These are phyloP conservation scores for Ustilago loliicola DNA, from an alignment of 1,284 basidiomycete species.

Conservation along the genomic window DNA sequence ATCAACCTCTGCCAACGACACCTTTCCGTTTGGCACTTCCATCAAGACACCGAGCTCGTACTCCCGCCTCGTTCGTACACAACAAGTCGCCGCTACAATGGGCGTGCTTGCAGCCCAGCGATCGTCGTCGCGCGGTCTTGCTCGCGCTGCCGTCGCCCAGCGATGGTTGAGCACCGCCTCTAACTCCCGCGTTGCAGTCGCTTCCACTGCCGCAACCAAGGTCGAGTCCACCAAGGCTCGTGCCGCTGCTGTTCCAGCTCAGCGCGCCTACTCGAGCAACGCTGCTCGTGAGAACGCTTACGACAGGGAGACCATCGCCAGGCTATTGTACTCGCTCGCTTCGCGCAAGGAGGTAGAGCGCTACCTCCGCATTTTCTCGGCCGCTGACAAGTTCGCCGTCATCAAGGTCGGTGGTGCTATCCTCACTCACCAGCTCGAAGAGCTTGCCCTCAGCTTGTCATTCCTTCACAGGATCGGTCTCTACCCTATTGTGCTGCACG, in stretches of 20 bases:
- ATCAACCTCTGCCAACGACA: slow-evolving; percentile 1
- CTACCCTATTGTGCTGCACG: slow-evolving; percentile 69
- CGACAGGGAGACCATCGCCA: slow-evolving; percentile 68
- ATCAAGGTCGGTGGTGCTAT: slow-evolving; percentile 70
- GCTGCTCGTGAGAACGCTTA: slow-evolving; percentile 57
- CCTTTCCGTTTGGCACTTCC: background rate
- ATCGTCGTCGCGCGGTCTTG: slow-evolving; percentile 44
- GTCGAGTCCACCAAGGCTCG: slow-evolving; percentile 35
- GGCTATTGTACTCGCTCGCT: slow-evolving; percentile 69
- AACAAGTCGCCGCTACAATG: slow-evolving; percentile 17
- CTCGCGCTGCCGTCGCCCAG: slow-evolving; percentile 40
- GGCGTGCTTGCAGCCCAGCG: slow-evolving; percentile 49
- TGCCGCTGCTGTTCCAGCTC: slow-evolving; percentile 14
- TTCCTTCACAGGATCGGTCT: slow-evolving; percentile 70
- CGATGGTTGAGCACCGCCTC: slow-evolving; percentile 43
- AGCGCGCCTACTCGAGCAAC: slow-evolving; percentile 50
- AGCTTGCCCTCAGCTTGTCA: slow-evolving; percentile 68
- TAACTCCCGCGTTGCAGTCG: slow-evolving; percentile 32
- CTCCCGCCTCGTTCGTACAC: background rate
- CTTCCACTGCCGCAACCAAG: slow-evolving; percentile 26
- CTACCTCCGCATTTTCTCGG: slow-evolving; percentile 70
- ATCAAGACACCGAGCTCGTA: slow-evolving; percentile 6
- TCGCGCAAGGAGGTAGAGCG: slow-evolving; percentile 70
- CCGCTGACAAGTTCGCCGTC: slow-evolving; percentile 70
- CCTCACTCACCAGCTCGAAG: slow-evolving; percentile 69